Base-by-base conservation (phyloP, 1,284 basidiomycete genomes). In the Rhodotorula sp. region DNA sequence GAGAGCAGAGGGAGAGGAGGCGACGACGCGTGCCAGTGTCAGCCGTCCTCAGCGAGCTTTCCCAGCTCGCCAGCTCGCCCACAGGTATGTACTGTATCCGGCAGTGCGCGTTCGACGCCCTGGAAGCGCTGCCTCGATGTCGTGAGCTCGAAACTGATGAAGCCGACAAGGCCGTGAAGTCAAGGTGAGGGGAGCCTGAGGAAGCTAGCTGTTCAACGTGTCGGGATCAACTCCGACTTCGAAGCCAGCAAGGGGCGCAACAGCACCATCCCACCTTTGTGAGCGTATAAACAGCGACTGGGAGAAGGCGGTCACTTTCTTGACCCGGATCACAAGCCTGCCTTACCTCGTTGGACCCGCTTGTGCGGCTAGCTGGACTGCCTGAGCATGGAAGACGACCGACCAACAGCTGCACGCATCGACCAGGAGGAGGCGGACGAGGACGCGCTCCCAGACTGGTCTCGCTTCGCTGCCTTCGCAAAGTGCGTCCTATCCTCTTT, bases 371-470 rank as follows among this genome's bases (percentile, higher is more conserved):
- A 29, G 15, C 48, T n/a, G 22, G 5, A 34, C n/a, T 48, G 1
- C 22, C 48, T 19, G 34, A 7, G 27, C 6, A 73, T 75, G 71
- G 68, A 75, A 36, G 74, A 73, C 65, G 74, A 75, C 58, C 61
- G 74, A 27, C 71, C 74, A 5, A 68, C 67, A 15, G 67, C 71
- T 1, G 62, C 68, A 0, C 61, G 65, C 19, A 68, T 69, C 15
- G 66, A 72, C 53, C 84, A 84, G 9, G 83, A 83, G 49, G 79
- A 82, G 56, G 85, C 81, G 30, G 86, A 86, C 34, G 87, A 87
- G 68, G 87, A 87, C 64, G 84, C 84, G 36, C 82, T 83, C 20
- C 82, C 84, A 10, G 86, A 88, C 71, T 88, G 86, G 87, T 84
- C 85, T 13, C 86, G 83, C 72, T 80, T 88, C 27, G 83, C 85